phyloP scores from a whole-genome alignment of 306 rosid species.

The Trichosanthes cucumerina region DNA sequence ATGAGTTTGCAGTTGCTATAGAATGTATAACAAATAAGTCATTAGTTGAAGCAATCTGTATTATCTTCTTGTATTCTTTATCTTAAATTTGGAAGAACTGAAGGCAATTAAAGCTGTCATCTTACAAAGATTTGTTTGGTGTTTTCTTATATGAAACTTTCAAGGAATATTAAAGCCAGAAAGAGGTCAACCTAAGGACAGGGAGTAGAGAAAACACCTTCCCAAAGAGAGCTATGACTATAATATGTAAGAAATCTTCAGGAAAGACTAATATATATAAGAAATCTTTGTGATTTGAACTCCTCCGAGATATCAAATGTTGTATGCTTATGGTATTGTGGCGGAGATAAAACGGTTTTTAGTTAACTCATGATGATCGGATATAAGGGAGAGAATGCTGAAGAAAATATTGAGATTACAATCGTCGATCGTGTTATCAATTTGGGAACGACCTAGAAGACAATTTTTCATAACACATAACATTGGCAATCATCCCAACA shows the following conservation, averaged over 20 bases:
- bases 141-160: not conserved
- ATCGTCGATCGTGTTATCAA: not conserved
- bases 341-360: not conserved
- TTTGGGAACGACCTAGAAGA: not conserved
- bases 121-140: not conserved
- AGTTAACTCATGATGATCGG: not conserved
- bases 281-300: too few species aligned
- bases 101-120: not conserved
- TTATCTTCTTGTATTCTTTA: not conserved
- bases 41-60: not conserved
- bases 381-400: not conserved
- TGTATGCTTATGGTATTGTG: not conserved
- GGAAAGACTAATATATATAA: too few species aligned
- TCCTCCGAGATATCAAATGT: too few species aligned
- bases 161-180: not conserved
- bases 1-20: not conserved
- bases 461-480: not conserved
- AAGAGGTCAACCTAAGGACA: too few species aligned
- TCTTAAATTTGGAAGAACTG: not conserved
- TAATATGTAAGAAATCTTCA: too few species aligned
- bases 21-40: not conserved
- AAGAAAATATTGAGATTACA: not conserved
- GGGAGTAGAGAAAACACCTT: too few species aligned
- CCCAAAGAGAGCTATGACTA: not conserved
- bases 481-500: not conserved